Base-by-base conservation (phyloP, 2,329 filamentous ascomycete species). In the Colletotrichum paranaense region DNA sequence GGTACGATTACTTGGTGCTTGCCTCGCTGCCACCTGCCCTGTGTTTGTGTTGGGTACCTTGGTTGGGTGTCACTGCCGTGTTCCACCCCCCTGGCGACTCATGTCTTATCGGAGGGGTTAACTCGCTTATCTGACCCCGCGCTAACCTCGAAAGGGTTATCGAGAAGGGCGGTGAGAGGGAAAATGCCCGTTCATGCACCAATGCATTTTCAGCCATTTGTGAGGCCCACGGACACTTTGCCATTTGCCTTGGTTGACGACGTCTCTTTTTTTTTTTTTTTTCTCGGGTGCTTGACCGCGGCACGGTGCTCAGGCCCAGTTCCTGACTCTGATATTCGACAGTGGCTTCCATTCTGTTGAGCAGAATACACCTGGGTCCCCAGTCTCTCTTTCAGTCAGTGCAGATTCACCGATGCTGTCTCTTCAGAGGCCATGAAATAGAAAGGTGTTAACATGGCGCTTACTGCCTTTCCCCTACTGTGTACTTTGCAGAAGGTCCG, bases 81-180 rank as follows among this genome's bases (percentile, higher is more conserved):
- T 28, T n/a, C 52, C 67, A 14, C 74, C 68, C 72, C 74, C 72
- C 74, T 74, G 74, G 72, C 75, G 71, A 73, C 68, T 67, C 68
- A 72, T 73, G 73, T 30, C 77, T 80, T 79, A 80, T 80, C 78
- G 76, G 76, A 69, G 70, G 66, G 70, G 60, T 62, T 73, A 52
- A 53, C 14, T 55, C 8, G 5, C 76, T 78, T 77, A 78, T 79
- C 76, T 76, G 62, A 42, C 46, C 65, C 70, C 55, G 57, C 67
- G 74, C 76, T 77, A 77, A 42, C 42, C 72, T 74, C 1, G 9
- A 75, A 71, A 4, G 58, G 78, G 77, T 11, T 28, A 6, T 4
- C 22, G 11, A 49, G 49, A 65, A 79, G 70, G 79, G 79, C 79
- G 79, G 79, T 80, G 78, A 79, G 75, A 58, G 65, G 74, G 75